Evolutionary conservation across 2,329 filamentous ascomycete species (phyloP).

Genomic region (Beauveria bassiana): DNA sequence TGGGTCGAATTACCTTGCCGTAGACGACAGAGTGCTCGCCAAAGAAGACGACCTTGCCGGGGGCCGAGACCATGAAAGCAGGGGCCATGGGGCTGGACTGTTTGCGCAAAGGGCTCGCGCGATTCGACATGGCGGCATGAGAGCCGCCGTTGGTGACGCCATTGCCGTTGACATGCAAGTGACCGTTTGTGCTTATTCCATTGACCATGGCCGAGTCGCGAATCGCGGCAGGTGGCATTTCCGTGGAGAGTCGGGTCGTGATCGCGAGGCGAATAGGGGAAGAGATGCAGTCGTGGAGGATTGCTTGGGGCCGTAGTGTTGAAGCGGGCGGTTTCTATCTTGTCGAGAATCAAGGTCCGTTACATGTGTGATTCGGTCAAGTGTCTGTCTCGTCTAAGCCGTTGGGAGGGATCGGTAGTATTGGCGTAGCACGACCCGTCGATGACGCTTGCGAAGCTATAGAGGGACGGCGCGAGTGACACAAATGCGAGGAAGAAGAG

Average conservation of each 20-base stretch:
- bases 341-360: background rate
- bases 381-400: background rate
- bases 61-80: slow-evolving; percentile 94
- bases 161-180: slow-evolving; percentile 27
- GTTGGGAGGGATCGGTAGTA: background rate
- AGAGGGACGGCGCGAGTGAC: background rate
- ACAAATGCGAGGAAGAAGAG: background rate
- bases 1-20: slow-evolving; percentile 59
- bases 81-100: slow-evolving; percentile 65
- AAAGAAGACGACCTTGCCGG: slow-evolving; percentile 96
- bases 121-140: slow-evolving; percentile 26
- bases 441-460: background rate
- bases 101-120: slow-evolving; percentile 42
- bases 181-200: slow-evolving; percentile 16
- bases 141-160: slow-evolving; percentile 27
- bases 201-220: slow-evolving; percentile 5
- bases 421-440: background rate
- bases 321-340: background rate
- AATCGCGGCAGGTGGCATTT: slow-evolving; percentile 6
- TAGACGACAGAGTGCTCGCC: slow-evolving; percentile 98
- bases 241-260: background rate
- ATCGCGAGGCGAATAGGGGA: background rate
- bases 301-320: background rate
- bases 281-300: background rate
- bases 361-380: background rate